phyloP scores from a whole-genome alignment of 306 rosid species.

The Alnus glutinosa region DNA sequence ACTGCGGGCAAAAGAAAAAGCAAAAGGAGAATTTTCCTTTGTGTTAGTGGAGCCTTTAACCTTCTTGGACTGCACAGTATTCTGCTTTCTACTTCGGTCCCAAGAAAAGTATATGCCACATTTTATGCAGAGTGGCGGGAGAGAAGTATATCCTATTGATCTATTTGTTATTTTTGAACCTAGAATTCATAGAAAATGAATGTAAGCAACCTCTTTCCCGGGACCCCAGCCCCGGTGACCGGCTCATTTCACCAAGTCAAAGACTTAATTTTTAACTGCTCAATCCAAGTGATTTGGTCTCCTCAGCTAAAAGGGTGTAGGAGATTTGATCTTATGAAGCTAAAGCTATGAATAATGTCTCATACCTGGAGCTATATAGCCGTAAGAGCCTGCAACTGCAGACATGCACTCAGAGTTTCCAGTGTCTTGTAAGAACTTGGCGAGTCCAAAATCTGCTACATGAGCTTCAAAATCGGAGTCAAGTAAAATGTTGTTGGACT shows the following conservation, averaged over 20 bases:
- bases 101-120: conserved; percentile 32
- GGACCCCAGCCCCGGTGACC: not conserved
- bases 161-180: conserved; percentile 9
- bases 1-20: conserved; percentile 36
- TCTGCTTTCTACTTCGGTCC: conserved; percentile 37
- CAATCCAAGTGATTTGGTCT: not conserved
- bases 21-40: conserved; percentile 50
- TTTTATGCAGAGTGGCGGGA: conserved; percentile 7
- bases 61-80: conserved; percentile 50
- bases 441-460: conserved; percentile 94
- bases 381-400: conserved; percentile 92
- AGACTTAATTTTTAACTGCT: not conserved
- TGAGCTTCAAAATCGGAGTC: conserved; percentile 85
- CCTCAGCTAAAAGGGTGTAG: not conserved
- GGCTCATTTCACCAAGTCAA: conserved; percentile 2
- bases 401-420: conserved; percentile 96
- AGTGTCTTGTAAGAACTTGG: conserved; percentile 81
- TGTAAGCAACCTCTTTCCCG: conserved; percentile 16
- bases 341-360: conserved; percentile 5
- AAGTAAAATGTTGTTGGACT: conserved; percentile 83
- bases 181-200: conserved; percentile 12
- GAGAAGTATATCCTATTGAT: conserved; percentile 4
- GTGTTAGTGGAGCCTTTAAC: conserved; percentile 59
- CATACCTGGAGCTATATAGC: conserved; percentile 96
- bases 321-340: not conserved